phyloP scores from a whole-genome alignment of 768 basidiomycete genomes.

The Suillus weaverae region DNA sequence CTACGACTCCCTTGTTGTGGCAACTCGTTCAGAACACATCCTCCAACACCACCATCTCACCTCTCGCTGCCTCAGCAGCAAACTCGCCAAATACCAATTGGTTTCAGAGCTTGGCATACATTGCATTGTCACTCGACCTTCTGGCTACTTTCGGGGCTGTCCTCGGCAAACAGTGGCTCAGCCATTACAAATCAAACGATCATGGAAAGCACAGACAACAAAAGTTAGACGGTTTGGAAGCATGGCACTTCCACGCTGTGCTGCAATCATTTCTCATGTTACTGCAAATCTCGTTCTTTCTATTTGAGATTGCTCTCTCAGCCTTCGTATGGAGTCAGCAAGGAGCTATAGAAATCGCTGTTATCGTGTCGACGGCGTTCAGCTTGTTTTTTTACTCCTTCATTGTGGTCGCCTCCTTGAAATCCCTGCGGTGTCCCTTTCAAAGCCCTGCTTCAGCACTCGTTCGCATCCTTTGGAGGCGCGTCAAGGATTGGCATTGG shows the following conservation, averaged over 20 bases:
- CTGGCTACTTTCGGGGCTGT: slow-evolving; percentile 12
- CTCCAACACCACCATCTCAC: background rate
- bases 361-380: background rate
- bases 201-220: background rate
- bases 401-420: background rate
- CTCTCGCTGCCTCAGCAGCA: background rate
- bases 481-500: too few relatives aligned
- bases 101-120: slow-evolving; percentile 18
- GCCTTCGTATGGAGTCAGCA: slow-evolving; percentile 2
- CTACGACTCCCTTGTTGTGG: slow-evolving; percentile 1
- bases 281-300: slow-evolving; percentile 8
- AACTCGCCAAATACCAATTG: slow-evolving; percentile 1
- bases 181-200: slow-evolving; percentile 11
- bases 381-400: background rate
- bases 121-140: slow-evolving; percentile 18
- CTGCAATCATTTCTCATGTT: background rate
- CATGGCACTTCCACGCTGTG: background rate
- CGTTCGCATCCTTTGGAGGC: background rate
- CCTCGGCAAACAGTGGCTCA: slow-evolving; percentile 16
- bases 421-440: background rate
- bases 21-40: slow-evolving; percentile 4
- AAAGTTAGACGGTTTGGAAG: background rate
- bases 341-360: background rate
- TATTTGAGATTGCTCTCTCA: background rate
- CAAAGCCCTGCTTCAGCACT: background rate